A percentile compares a stretch with the other conserved stretches of the same genome.
phyloP scores from a whole-genome alignment of 441 rosid species.

The Croton setiger region DNA sequence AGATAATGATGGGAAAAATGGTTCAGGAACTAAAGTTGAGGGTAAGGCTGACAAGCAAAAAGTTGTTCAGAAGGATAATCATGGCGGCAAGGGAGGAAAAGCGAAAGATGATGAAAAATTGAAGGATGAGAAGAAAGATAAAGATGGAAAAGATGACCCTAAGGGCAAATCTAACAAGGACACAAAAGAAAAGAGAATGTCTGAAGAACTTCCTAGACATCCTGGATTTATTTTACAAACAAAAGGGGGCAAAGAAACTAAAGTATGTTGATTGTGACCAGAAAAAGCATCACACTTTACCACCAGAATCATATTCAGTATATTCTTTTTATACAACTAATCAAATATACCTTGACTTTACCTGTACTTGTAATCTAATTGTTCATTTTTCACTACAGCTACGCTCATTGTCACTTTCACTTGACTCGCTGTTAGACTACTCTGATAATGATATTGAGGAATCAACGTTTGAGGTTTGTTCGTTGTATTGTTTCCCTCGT shows the following conservation, averaged over 20 bases:
- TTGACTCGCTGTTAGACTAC: constrained; percentile 93
- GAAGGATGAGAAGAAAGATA: constrained; percentile 52
- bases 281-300: background rate
- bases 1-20: constrained; percentile 31
- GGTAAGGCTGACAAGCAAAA: constrained; percentile 40
- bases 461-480: constrained; percentile 81
- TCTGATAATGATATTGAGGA: constrained; percentile 85
- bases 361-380: constrained; percentile 9
- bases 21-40: constrained; percentile 26
- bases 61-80: constrained; percentile 33
- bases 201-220: constrained; percentile 76
- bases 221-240: constrained; percentile 80
- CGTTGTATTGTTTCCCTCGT: constrained; percentile 1
- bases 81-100: constrained; percentile 40
- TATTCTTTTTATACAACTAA: background rate
- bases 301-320: background rate
- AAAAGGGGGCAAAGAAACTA: constrained; percentile 60
- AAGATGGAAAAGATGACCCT: constrained; percentile 44
- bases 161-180: constrained; percentile 46
- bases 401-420: constrained; percentile 76
- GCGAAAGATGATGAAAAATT: constrained; percentile 38
- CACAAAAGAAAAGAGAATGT: constrained; percentile 61
- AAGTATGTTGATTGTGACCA: constrained; percentile 42
- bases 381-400: constrained; percentile 35
- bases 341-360: background rate